Conservation (phyloP, 345 rosid species). For the Rhizophora mangle region DNA sequence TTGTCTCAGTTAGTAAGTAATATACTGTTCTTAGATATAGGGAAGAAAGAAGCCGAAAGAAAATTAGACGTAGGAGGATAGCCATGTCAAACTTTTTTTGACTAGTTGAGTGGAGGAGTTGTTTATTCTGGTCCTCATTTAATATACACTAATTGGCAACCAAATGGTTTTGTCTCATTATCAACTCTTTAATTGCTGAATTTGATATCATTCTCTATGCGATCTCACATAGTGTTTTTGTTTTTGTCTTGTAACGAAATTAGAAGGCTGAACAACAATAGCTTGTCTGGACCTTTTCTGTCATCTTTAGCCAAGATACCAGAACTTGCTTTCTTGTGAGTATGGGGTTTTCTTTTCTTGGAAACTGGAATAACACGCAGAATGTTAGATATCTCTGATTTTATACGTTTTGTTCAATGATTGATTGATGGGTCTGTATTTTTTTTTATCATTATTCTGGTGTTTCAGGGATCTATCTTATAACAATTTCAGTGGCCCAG, state of each 20-base stretch:
- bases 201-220: constrained; percentile 10
- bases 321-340: constrained; percentile 85
- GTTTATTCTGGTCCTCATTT: neutral
- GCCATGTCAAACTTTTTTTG: neutral
- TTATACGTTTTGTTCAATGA: neutral
- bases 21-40: neutral
- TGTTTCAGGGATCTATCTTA: constrained; percentile 80
- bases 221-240: constrained; percentile 15
- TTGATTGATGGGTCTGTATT: constrained; percentile 10
- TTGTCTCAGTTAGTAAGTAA: neutral
- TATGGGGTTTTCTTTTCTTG: constrained; percentile 19
- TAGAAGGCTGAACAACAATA: constrained; percentile 94
- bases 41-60: neutral
- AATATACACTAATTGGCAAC: neutral
- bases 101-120: neutral
- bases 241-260: constrained; percentile 44
- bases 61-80: neutral
- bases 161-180: constrained; percentile 1
- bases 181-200: neutral
- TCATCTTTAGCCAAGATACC: constrained; percentile 62
- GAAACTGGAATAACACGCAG: constrained; percentile 15
- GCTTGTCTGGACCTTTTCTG: constrained; percentile 79
- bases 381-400: constrained; percentile 4
- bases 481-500: constrained; percentile 86
- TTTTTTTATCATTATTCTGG: constrained; percentile 8